Base-by-base conservation (phyloP, 306 rosid species). In the Medicago ruthenica region DNA sequence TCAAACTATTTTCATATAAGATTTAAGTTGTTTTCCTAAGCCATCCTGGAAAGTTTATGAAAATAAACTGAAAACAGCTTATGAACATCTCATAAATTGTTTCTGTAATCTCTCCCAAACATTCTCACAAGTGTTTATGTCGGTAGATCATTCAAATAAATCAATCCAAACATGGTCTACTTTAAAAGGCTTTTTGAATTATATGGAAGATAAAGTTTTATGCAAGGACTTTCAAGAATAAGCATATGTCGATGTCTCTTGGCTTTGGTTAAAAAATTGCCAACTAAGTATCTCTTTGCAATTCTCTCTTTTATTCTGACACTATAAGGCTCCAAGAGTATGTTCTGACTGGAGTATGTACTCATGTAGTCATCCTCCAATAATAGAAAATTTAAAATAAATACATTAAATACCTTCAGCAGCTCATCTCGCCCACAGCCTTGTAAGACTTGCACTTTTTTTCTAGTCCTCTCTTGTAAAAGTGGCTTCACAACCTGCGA, bases 401-500 rank as follows among this genome's bases (percentile, higher is more conserved):
- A 36, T 13, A 41, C 9, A 79, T 13, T 18, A 41, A 20, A 70
- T 86, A 92, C 99, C 90, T 95, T 86, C 82, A 95, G 79, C 69
- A 95, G 84, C 82, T 95, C 99, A 80, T 95, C 97, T 82, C 86
- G 85, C 34, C 99, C 99, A 71, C 85, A 82, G 58, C 97, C 99
- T 21, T 84, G 83, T 79, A 95, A 79, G 70, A 95, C 97, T 73
- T 95, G 97, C 74, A 92, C 83, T 68, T 95, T 95, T 85, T 73
- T 92, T 76, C 92, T 89, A 4, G 99, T 95, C 79, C 97, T 90
- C 81, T 95, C 99, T 82, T 95, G 99, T 78, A 95, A 86, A 68
- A 95, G 99, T 65, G 99, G 99, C 85, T 89, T 92, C 83, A 95
- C 97, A 71, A 90, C 99, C 98, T 92, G 88, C 34, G 8, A 62